phyloP scores from a whole-genome alignment of 441 rosid species.

The Euphorbia celastroides region DNA sequence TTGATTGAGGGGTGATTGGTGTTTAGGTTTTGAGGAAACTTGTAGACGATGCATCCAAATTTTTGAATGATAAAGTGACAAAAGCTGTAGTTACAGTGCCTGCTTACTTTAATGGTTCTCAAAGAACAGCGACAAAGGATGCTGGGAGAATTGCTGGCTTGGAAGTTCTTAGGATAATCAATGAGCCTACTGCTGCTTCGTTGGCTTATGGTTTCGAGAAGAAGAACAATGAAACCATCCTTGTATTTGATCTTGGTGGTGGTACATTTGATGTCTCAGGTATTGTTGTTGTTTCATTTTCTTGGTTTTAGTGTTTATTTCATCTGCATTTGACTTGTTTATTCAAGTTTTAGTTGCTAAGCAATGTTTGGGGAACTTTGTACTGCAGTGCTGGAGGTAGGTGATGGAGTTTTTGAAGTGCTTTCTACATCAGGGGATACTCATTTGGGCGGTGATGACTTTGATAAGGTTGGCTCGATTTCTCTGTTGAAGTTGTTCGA shows the following conservation, averaged over 20 bases:
- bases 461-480: constrained; percentile 73
- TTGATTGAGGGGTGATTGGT: neutral
- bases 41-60: constrained; percentile 95
- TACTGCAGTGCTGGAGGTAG: constrained; percentile 82
- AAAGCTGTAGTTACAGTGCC: constrained; percentile 96
- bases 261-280: constrained; percentile 97
- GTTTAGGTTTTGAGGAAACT: constrained; percentile 86
- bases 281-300: constrained; percentile 10
- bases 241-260: constrained; percentile 95
- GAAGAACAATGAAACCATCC: constrained; percentile 86
- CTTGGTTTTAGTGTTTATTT: neutral
- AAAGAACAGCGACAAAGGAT: constrained; percentile 95
- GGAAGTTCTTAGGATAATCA: constrained; percentile 92
- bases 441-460: constrained; percentile 96
- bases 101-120: constrained; percentile 96
- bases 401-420: constrained; percentile 95
- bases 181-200: constrained; percentile 96
- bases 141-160: constrained; percentile 95
- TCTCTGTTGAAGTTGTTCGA: neutral
- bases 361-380: neutral
- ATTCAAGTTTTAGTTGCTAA: neutral
- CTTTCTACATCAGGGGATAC: constrained; percentile 95
- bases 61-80: constrained; percentile 83
- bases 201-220: constrained; percentile 93
- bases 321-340: no score